A percentile compares a stretch with the other conserved stretches of the same genome.
phyloP scores from a whole-genome alignment of 2,329 filamentous ascomycete species.

The Botryotinia calthae region DNA sequence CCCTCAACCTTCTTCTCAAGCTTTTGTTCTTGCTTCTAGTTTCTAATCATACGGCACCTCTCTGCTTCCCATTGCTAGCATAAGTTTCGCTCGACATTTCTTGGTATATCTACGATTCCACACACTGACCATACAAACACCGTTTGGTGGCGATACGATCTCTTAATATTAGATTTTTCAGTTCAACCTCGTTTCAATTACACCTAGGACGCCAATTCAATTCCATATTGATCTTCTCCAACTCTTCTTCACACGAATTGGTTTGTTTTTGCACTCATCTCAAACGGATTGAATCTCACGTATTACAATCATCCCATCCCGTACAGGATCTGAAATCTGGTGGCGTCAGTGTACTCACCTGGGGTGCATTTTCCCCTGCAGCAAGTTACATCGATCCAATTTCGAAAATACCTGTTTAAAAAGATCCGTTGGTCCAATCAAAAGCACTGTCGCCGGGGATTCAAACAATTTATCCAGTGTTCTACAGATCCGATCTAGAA shows the following conservation, averaged over 20 bases:
- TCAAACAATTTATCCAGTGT: neutral
- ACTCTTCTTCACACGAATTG: neutral
- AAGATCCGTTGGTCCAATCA: neutral
- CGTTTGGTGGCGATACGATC: neutral
- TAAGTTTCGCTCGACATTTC: neutral
- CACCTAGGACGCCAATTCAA: neutral
- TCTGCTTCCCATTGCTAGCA: neutral
- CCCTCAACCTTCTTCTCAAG: neutral
- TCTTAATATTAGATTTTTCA: neutral
- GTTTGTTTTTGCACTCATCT: neutral
- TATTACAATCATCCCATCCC: neutral
- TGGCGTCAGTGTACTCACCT: neutral
- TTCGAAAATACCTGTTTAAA: neutral
- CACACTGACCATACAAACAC: neutral
- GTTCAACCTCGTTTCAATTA: neutral
- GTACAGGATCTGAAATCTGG: slow-evolving; percentile 2
- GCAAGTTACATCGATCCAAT: slow-evolving; percentile 5
- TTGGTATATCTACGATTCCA: neutral
- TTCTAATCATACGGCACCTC: neutral
- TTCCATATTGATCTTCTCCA: neutral
- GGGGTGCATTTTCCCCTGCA: neutral
- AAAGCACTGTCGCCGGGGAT: neutral
- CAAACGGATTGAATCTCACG: neutral
- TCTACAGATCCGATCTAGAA: neutral
- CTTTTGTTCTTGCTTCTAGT: neutral